A percentile compares a stretch with the other conserved stretches of the same genome.
Evolutionary conservation across 164 flowering plant species (phyloP).

Genomic region (Umbilicus rupestris): DNA sequence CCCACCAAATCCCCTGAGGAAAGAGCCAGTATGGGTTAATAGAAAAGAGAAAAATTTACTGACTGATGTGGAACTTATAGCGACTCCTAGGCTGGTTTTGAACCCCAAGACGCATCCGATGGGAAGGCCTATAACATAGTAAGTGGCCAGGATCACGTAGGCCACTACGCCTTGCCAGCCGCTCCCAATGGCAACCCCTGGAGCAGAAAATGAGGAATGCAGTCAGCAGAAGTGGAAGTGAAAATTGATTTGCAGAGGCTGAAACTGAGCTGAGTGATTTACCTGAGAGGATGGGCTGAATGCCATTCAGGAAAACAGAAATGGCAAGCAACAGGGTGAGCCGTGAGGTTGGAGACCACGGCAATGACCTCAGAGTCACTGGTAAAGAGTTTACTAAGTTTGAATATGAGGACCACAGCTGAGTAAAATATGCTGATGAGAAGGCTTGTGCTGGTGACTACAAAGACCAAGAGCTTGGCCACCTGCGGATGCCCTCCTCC

Average conservation of each 20-base stretch:
- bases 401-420: conserved; percentile 34
- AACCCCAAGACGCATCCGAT: conserved; percentile 70
- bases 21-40: too few relatives aligned
- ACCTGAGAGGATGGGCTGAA: conserved; percentile 77
- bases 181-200: conserved; percentile 39
- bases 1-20: conserved; percentile 79
- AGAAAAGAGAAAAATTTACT: background rate
- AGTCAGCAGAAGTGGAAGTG: background rate
- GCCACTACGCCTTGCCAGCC: conserved; percentile 85
- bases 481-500: conserved; percentile 55
- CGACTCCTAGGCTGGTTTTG: conserved; percentile 56
- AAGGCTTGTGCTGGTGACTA: conserved; percentile 45
- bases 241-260: background rate
- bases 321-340: conserved; percentile 55
- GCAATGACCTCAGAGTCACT: conserved; percentile 30
- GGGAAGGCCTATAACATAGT: conserved; percentile 69
- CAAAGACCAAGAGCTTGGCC: conserved; percentile 49
- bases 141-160: conserved; percentile 53
- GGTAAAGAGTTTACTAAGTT: conserved; percentile 44
- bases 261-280: background rate
- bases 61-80: conserved; percentile 24
- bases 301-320: conserved; percentile 57
- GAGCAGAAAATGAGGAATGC: background rate
- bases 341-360: conserved; percentile 38
- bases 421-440: conserved; percentile 40